These are phyloP conservation scores for Russula ochroleuca DNA, from an alignment of 768 basidiomycete genomes.

Conservation along the genomic window DNA sequence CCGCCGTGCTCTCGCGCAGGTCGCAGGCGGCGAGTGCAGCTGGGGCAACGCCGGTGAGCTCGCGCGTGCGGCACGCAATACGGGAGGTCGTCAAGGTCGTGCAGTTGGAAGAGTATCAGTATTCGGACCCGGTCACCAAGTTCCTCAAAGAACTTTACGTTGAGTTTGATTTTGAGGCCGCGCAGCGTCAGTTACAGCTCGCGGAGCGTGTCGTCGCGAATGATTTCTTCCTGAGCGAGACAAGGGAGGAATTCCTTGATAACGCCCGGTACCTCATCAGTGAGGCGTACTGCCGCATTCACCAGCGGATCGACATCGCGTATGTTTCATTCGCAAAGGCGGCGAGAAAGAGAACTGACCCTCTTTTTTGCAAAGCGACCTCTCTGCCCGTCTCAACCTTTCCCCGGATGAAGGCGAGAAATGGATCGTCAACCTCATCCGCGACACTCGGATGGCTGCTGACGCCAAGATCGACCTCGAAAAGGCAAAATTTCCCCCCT, in stretches of 20 bases:
- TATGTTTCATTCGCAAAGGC: slow-evolving; percentile 34
- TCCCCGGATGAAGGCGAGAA: slow-evolving; percentile 96
- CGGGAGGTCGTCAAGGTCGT: slow-evolving; percentile 90
- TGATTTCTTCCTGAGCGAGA: slow-evolving; percentile 92
- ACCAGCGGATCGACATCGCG: slow-evolving; percentile 88
- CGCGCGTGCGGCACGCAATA: slow-evolving; percentile 83
- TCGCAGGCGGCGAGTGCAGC: slow-evolving; percentile 45
- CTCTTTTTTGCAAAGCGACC: slow-evolving; percentile 50
- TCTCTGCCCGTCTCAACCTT: slow-evolving; percentile 90
- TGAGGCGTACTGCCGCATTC: slow-evolving; percentile 97
- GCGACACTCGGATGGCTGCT: slow-evolving; percentile 93
- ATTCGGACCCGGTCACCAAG: slow-evolving; percentile 85
- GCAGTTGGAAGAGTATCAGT: slow-evolving; percentile 94
- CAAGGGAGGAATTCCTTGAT: slow-evolving; percentile 92
- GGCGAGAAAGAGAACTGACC: not conserved
- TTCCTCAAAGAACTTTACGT: slow-evolving; percentile 93
- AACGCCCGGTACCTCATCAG: slow-evolving; percentile 94
- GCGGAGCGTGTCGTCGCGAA: slow-evolving; percentile 81
- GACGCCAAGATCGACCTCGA: slow-evolving; percentile 98
- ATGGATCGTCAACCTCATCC: slow-evolving; percentile 99
- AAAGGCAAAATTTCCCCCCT: slow-evolving; percentile 53
- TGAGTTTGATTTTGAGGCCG: slow-evolving; percentile 95
- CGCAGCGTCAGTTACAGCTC: slow-evolving; percentile 72
- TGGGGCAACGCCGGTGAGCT: slow-evolving; percentile 44
- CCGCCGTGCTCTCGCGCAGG: slow-evolving; percentile 88